Percentiles rank a stretch among this genome's conserved stretches.
These are phyloP conservation scores for Otatea glauca DNA, from an alignment of 176 grass and related monocot genomes.

Conservation along the genomic window DNA sequence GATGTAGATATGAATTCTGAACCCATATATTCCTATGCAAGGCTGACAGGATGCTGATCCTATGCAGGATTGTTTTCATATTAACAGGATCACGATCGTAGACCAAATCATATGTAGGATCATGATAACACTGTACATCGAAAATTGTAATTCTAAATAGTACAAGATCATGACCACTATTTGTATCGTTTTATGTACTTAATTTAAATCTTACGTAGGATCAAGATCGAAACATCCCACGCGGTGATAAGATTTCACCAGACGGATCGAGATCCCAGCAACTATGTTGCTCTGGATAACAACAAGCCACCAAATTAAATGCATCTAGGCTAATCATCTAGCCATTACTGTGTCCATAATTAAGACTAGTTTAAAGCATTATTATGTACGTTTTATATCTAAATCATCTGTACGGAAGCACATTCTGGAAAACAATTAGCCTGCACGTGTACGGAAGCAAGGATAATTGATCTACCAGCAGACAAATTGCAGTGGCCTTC, in stretches of 20 bases:
- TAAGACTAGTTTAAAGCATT: not conserved
- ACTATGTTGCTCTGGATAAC: not conserved
- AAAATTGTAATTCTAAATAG: not conserved
- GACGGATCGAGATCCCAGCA: not conserved
- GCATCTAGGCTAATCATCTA: conserved; percentile 1
- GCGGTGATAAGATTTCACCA: not conserved
- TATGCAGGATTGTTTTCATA: not conserved
- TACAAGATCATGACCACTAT: not conserved
- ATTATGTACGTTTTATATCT: not conserved
- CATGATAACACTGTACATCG: not conserved
- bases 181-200: not conserved
- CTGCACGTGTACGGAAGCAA: conserved; percentile 19
- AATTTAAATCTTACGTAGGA: not conserved
- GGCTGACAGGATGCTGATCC: not conserved
- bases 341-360: not conserved
- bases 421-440: not conserved
- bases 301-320: conserved; percentile 11
- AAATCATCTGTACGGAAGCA: conserved; percentile 26
- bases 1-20: not conserved
- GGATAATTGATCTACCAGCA: conserved; percentile 42
- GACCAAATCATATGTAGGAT: not conserved
- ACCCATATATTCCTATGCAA: not conserved
- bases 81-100: not conserved
- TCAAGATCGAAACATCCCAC: not conserved
- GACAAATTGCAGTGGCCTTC: conserved; percentile 64